A percentile compares a stretch with the other conserved stretches of the same genome.
phyloP scores from a whole-genome alignment of 2,329 filamentous ascomycete genomes.

The Lecanosticta acicola region DNA sequence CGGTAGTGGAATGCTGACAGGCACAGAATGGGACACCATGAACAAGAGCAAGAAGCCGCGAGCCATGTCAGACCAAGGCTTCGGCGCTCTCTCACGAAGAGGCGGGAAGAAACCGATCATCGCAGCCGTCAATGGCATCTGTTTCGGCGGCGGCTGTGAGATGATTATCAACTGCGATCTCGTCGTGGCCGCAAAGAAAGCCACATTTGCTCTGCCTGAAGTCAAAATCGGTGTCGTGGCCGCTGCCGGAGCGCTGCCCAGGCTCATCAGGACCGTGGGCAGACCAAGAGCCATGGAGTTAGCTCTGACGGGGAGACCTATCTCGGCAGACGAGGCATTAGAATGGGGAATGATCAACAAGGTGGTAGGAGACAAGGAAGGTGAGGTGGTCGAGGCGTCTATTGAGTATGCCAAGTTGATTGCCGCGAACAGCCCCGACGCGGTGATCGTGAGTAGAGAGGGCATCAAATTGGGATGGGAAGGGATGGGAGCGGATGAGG shows the following conservation, averaged over 20 bases:
- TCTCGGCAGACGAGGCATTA: constrained; percentile 55
- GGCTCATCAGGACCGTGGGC: constrained; percentile 61
- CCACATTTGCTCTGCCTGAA: constrained; percentile 65
- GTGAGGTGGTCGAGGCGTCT: constrained; percentile 52
- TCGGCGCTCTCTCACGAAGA: constrained; percentile 62
- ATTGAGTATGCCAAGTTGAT: constrained; percentile 57
- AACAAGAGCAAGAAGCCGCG: constrained; percentile 23
- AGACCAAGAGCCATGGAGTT: constrained; percentile 66
- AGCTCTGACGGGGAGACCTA: constrained; percentile 51
- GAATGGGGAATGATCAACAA: constrained; percentile 67
- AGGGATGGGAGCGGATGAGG: constrained; percentile 58
- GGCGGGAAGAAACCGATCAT: constrained; percentile 68
- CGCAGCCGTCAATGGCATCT: constrained; percentile 69
- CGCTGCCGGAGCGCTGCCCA: constrained; percentile 63
- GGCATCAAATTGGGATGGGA: constrained; percentile 71
- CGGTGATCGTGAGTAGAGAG: constrained; percentile 66
- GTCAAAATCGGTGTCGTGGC: constrained; percentile 66
- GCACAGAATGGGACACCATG: constrained; percentile 33
- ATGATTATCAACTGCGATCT: constrained; percentile 69
- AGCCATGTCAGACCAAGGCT: constrained; percentile 45
- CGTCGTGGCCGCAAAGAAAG: constrained; percentile 55
- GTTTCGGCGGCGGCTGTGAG: constrained; percentile 71
- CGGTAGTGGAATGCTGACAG: constrained; percentile 14
- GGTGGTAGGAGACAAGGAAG: constrained; percentile 42
- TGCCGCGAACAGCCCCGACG: constrained; percentile 61